Evolutionary conservation across 192 early-diverging fungal genomes (phyloP).

Genomic region (Coemansia brasiliensis): DNA sequence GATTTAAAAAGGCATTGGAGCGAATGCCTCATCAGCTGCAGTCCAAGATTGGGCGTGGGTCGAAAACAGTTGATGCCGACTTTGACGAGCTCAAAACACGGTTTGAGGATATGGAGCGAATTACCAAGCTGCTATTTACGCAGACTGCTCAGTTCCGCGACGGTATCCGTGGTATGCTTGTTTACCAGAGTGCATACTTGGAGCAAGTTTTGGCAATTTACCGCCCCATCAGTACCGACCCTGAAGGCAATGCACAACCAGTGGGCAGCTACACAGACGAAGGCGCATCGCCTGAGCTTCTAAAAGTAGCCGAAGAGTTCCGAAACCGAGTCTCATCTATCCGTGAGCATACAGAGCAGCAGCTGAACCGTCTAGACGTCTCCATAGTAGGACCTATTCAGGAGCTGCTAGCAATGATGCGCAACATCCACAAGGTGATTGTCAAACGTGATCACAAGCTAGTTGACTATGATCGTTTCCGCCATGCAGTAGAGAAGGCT

Average conservation of each 20-base stretch:
- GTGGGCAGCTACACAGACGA: slow-evolving; percentile 52
- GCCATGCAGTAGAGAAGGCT: slow-evolving; percentile 70
- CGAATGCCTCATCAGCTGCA: slow-evolving; percentile 77
- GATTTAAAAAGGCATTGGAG: slow-evolving; percentile 76
- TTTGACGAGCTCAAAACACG: slow-evolving; percentile 62
- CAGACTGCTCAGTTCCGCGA: slow-evolving; percentile 72
- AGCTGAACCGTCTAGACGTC: slow-evolving; percentile 73
- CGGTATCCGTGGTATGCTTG: slow-evolving; percentile 58
- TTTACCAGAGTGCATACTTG: slow-evolving; percentile 62
- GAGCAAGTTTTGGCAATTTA: slow-evolving; percentile 60
- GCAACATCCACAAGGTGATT: slow-evolving; percentile 79
- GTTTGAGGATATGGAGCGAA: slow-evolving; percentile 63
- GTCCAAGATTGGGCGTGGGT: slow-evolving; percentile 61
- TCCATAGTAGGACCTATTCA: slow-evolving; percentile 73
- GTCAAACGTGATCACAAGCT: slow-evolving; percentile 90
- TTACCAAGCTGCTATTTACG: slow-evolving; percentile 59
- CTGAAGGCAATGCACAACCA: slow-evolving; percentile 40
- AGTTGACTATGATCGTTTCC: slow-evolving; percentile 88
- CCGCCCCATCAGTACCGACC: slow-evolving; percentile 55
- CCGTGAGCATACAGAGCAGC: slow-evolving; percentile 61
- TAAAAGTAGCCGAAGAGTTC: slow-evolving; percentile 49
- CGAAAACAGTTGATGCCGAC: slow-evolving; percentile 64
- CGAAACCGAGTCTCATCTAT: slow-evolving; percentile 40
- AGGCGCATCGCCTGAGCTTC: slow-evolving; percentile 58
- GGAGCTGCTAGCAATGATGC: slow-evolving; percentile 76